Percentiles rank a stretch among this genome's conserved stretches.
Evolutionary conservation across 1,284 basidiomycete species (phyloP).

Genomic region (Porogramme epimiltina): DNA sequence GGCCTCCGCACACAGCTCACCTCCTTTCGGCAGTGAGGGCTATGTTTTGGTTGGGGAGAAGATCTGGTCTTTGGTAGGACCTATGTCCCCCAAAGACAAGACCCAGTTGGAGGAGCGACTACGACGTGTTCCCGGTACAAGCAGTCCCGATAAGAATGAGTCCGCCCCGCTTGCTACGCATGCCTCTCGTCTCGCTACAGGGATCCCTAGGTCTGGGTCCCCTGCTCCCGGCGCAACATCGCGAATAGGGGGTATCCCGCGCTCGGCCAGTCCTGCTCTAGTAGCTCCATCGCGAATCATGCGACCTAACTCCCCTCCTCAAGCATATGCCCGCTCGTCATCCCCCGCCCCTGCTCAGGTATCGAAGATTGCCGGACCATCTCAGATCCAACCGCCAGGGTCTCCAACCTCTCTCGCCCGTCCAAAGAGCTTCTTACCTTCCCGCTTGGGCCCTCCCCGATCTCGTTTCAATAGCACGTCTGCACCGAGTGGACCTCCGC

Average conservation of each 20-base stretch:
- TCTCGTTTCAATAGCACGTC: conserved; percentile 33
- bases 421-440: conserved; percentile 69
- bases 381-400: conserved; percentile 41
- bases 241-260: conserved; percentile 48
- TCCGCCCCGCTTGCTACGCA: conserved; percentile 38
- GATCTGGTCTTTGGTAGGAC: conserved; percentile 80
- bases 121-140: conserved; percentile 75
- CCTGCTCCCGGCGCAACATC: conserved; percentile 43
- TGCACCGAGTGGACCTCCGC: conserved; percentile 7
- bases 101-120: conserved; percentile 90
- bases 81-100: conserved; percentile 83
- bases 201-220: conserved; percentile 54
- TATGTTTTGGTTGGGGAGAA: conserved; percentile 86
- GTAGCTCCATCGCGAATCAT: conserved; percentile 53
- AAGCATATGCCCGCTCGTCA: conserved; percentile 45
- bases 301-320: conserved; percentile 64
- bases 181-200: conserved; percentile 55
- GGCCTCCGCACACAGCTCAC: background rate
- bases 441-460: conserved; percentile 66
- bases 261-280: conserved; percentile 67
- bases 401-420: conserved; percentile 50
- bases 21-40: conserved; percentile 58
- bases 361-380: conserved; percentile 30
- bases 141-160: conserved; percentile 51
- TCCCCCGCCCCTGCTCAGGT: conserved; percentile 49